Evolutionary conservation across 2,329 filamentous ascomycete genomes (phyloP), one percentile per base, ranked within the genome.

Genomic region (Trichophyton benhamiae): DNA sequence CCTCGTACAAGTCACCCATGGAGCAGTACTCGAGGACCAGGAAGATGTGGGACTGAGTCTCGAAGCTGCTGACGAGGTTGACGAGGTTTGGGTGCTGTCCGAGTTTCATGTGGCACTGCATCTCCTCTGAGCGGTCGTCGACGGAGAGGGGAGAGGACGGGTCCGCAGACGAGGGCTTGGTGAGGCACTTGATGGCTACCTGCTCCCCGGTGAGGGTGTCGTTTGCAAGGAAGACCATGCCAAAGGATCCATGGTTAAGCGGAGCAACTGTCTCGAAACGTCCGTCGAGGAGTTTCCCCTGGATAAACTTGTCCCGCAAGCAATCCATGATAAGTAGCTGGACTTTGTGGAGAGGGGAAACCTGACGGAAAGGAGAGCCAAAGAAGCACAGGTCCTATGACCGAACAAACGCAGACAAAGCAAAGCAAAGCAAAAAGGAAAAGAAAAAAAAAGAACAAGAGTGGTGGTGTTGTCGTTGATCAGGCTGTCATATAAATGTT

Each of bases 211-310:
- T 95, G 66, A 80, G 73, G 66, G 86, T 80, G 74, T 99, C 91
- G 73, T 82, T 87, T 63, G 92, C 94, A 77, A 91, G 86, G 77
- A 96, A 96, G 69, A 99, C 94, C 89, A 97, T 95, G 72, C 94
- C 94, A 72, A 97, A 99, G 61, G 94, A 97, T 68, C 94, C 94
- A 82, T 96, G 91, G 74, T 99, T 99, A 78, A 99, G 87, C 62
- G 94, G 91, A 67, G 91, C 89, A 71, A 96, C 82, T 61, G 91
- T 95, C 77, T 88, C 82, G 75, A 94, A 99, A 67, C 94, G 91
- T 74, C 89, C 91, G 73, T 89, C 86, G 72, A 96, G 85, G 72
- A 95, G 78, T 76, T 88, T 83, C 75, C 88, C 89, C 75, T 85
- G 80, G 71, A 85, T 79, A 77, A 96, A 94, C 72, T 85, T 82